Evolutionary conservation across 1,139 yeast species (phyloP).

Genomic region (Taiozyma onychis): DNA sequence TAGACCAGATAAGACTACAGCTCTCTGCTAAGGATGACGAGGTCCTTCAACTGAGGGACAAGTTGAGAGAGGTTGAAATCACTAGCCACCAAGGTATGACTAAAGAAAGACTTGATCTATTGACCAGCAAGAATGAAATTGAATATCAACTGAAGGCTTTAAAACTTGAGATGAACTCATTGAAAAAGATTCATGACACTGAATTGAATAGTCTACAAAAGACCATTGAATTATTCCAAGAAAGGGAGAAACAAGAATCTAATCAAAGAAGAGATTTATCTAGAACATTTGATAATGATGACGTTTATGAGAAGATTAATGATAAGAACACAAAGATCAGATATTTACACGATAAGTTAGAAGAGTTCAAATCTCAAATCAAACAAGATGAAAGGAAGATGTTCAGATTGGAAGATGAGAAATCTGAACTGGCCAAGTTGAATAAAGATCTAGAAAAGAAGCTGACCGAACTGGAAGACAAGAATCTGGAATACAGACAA

Average conservation of each 20-base stretch:
- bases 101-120: conserved; percentile 31
- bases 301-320: conserved; percentile 22
- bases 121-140: conserved; percentile 29
- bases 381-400: conserved; percentile 21
- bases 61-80: conserved; percentile 21
- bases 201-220: conserved; percentile 29
- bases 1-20: conserved; percentile 25
- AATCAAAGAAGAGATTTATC: not conserved
- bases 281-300: conserved; percentile 1
- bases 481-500: conserved; percentile 19
- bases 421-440: conserved; percentile 11
- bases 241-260: conserved; percentile 8
- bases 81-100: conserved; percentile 26
- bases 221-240: conserved; percentile 8
- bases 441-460: conserved; percentile 19
- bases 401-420: conserved; percentile 16
- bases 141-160: conserved; percentile 34
- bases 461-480: conserved; percentile 17
- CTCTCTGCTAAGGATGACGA: conserved; percentile 33
- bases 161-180: conserved; percentile 33
- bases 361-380: conserved; percentile 10
- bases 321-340: conserved; percentile 24
- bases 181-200: conserved; percentile 27
- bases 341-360: conserved; percentile 14
- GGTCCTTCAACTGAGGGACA: conserved; percentile 26